Percentiles rank a stretch among this genome's conserved stretches.
Conservation (phyloP, 495 filamentous ascomycete genomes). For the Penicillium longicatenatum region DNA sequence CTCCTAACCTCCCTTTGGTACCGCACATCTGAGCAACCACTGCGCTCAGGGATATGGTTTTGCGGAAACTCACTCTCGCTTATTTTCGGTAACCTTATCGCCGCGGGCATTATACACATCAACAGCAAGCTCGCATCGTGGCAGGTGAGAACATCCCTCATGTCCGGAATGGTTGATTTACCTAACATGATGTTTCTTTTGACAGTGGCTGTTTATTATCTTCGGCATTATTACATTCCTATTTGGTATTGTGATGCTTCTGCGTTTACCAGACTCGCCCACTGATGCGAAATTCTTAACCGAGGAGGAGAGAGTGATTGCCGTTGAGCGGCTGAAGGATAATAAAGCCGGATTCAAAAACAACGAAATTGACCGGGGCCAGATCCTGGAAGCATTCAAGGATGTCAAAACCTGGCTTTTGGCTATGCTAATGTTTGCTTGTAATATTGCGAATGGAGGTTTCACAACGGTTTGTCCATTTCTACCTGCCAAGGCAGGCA, state of each 20-base stretch:
- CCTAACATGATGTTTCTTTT: background rate
- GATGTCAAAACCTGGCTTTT: slow-evolving; percentile 41
- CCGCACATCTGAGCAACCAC: slow-evolving; percentile 50
- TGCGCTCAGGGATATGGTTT: slow-evolving; percentile 55
- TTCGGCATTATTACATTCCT: slow-evolving; percentile 26
- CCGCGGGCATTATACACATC: slow-evolving; percentile 29
- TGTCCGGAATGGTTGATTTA: background rate
- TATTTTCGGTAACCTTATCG: slow-evolving; percentile 27
- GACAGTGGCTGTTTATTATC: slow-evolving; percentile 26
- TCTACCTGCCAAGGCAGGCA: background rate
- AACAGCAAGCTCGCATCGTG: slow-evolving; percentile 16
- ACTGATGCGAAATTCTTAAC: slow-evolving; percentile 45
- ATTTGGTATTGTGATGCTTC: slow-evolving; percentile 39
- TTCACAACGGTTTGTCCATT: slow-evolving; percentile 21
- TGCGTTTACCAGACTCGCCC: slow-evolving; percentile 51
- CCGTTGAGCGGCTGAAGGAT: slow-evolving; percentile 1
- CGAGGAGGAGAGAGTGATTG: slow-evolving; percentile 44
- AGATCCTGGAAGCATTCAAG: slow-evolving; percentile 45
- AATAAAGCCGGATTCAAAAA: slow-evolving; percentile 32
- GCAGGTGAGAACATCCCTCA: slow-evolving; percentile 17
- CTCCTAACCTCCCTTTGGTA: slow-evolving; percentile 41
- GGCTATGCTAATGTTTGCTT: slow-evolving; percentile 8
- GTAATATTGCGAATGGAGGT: slow-evolving; percentile 31
- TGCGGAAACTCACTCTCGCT: slow-evolving; percentile 27
- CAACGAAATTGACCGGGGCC: slow-evolving; percentile 50